Evolutionary conservation across 2,329 filamentous ascomycete species (phyloP).

Genomic region (Fusarium coicis): DNA sequence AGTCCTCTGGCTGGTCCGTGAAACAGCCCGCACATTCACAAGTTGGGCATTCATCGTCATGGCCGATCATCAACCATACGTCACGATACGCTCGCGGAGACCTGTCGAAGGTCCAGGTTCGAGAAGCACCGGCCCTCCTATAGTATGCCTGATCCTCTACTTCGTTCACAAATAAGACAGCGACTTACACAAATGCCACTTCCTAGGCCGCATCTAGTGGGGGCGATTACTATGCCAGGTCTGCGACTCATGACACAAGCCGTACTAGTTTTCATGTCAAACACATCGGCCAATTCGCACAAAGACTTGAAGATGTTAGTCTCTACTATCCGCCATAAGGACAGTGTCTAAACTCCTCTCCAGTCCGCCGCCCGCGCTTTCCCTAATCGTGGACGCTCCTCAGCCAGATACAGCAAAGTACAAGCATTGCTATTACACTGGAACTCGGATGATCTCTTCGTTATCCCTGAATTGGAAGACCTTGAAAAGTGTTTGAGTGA

Average conservation of each 20-base stretch:
- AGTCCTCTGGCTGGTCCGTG: conserved; percentile 5
- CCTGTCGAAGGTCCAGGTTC: conserved; percentile 58
- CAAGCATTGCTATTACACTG: conserved; percentile 66
- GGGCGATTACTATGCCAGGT: conserved; percentile 46
- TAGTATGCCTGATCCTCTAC: conserved; percentile 53
- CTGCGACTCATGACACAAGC: conserved; percentile 66
- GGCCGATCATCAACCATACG: conserved; percentile 60
- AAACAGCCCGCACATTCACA: background rate
- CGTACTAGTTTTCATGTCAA: conserved; percentile 69
- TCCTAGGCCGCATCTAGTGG: conserved; percentile 29
- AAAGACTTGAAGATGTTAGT: conserved; percentile 65
- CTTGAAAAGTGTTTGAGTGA: conserved; percentile 64
- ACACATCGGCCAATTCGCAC: conserved; percentile 64
- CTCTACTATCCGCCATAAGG: background rate
- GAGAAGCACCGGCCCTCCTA: conserved; percentile 58
- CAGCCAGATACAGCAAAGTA: conserved; percentile 66
- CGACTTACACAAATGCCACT: conserved; percentile 29
- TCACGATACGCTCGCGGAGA: conserved; percentile 63
- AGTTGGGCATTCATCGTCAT: conserved; percentile 44
- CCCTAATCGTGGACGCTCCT: conserved; percentile 63
- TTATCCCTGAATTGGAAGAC: conserved; percentile 67
- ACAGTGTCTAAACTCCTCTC: conserved; percentile 8
- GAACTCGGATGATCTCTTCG: conserved; percentile 68
- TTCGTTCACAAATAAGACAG: background rate
- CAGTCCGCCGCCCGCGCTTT: conserved; percentile 67